These are phyloP conservation scores for Hyphopichia wangnamkhiaoensis DNA, from an alignment of 1,139 yeast genomes.

Conservation along the genomic window DNA sequence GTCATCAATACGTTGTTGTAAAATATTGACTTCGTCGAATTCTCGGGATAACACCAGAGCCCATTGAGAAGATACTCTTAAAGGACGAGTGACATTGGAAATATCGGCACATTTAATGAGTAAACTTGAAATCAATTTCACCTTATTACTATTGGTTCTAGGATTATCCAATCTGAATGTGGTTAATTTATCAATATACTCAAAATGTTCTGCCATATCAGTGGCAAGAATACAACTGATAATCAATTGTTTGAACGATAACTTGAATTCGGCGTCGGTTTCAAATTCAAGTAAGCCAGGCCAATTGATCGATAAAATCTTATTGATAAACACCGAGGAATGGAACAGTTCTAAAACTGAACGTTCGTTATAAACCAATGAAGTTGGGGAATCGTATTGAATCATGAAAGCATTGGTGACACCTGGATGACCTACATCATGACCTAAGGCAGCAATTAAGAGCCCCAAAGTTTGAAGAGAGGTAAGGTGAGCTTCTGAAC, in stretches of 20 bases:
- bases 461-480: constrained; percentile 58
- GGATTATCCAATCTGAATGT: constrained; percentile 24
- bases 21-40: constrained; percentile 63
- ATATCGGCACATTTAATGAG: constrained; percentile 93
- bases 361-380: constrained; percentile 59
- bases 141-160: constrained; percentile 26
- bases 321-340: constrained; percentile 62
- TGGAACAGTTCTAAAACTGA: constrained; percentile 87
- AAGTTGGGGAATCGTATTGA: constrained; percentile 63
- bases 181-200: constrained; percentile 57
- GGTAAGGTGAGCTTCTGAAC: constrained; percentile 24
- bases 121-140: constrained; percentile 59
- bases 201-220: constrained; percentile 90
- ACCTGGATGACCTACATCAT: constrained; percentile 97
- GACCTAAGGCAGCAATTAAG: constrained; percentile 85
- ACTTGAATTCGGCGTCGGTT: constrained; percentile 13
- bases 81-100: constrained; percentile 83
- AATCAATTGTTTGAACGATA: constrained; percentile 32
- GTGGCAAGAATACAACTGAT: constrained; percentile 72
- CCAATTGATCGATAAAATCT: constrained; percentile 63
- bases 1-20: constrained; percentile 46
- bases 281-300: constrained; percentile 45
- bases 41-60: constrained; percentile 77
- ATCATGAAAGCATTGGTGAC: constrained; percentile 77
- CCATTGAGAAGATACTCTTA: constrained; percentile 81